Percentiles rank a stretch among this genome's conserved stretches.
These are phyloP conservation scores for Trichoderma aggressivum DNA, from an alignment of 2,329 filamentous ascomycete genomes.

Conservation along the genomic window DNA sequence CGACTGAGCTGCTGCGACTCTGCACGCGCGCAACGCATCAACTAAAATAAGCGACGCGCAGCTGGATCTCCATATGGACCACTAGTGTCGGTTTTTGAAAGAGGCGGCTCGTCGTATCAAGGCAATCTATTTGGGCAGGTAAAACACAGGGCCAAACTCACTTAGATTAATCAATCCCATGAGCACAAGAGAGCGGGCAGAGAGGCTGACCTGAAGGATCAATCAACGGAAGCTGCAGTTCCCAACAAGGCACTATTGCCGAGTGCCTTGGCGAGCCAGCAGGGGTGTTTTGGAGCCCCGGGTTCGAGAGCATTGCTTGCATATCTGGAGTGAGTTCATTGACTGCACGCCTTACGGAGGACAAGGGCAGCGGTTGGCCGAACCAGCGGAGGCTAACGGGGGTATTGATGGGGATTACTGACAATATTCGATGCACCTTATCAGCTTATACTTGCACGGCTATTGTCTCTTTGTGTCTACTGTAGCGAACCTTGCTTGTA, in stretches of 20 bases:
- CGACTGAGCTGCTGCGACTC: not conserved
- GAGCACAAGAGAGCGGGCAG: not conserved
- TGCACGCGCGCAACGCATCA: constrained; percentile 4
- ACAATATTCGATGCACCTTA: not conserved
- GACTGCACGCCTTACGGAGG: not conserved
- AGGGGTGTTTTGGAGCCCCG: not conserved
- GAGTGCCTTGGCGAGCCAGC: constrained; percentile 2
- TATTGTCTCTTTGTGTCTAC: not conserved
- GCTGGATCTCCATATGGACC: not conserved
- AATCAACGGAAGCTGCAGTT: constrained; percentile 9
- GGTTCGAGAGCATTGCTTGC: constrained; percentile 10
- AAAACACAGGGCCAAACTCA: not conserved
- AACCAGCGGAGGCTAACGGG: not conserved
- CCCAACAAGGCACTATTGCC: constrained; percentile 17
- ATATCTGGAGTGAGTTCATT: not conserved
- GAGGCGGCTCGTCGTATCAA: constrained; percentile 4
- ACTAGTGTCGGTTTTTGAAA: not conserved
- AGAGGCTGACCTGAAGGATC: constrained; percentile 15
- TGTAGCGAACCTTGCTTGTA: not conserved
- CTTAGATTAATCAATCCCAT: constrained; percentile 5
- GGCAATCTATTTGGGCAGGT: constrained; percentile 11
- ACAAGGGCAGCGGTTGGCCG: not conserved
- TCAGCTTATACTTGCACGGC: not conserved
- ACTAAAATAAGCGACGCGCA: constrained; percentile 19
- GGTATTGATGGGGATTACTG: not conserved